Evolutionary conservation across 345 rosid genomes (phyloP).

Genomic region (Linum tenue): DNA sequence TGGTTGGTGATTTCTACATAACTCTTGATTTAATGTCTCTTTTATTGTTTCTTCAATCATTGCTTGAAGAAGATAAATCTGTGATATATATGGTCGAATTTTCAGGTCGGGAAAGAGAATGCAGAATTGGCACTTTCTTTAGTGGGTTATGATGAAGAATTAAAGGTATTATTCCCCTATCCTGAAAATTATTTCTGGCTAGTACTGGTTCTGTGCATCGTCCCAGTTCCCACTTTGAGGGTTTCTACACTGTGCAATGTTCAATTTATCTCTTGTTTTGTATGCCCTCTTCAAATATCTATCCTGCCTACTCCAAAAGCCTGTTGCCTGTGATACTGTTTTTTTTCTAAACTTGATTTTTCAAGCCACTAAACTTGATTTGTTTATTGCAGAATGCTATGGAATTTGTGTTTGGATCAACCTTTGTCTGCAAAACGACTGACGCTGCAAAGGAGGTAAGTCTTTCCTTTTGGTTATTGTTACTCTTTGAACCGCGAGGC

Average conservation of each 20-base stretch:
- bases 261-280: too few species aligned
- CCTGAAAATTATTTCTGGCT: too few species aligned
- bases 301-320: neutral
- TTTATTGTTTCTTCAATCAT: neutral
- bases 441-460: conserved; percentile 88
- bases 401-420: conserved; percentile 92
- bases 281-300: neutral
- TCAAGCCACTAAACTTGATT: neutral
- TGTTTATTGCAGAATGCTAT: conserved; percentile 63
- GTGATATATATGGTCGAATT: neutral
- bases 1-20: conserved; percentile 44
- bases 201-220: too few species aligned
- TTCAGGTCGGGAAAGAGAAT: conserved; percentile 87
- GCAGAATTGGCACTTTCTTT: conserved; percentile 88
- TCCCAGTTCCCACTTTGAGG: too few species aligned
- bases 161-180: conserved; percentile 39
- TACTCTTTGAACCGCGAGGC: neutral
- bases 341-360: conserved; percentile 3
- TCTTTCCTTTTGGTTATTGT: conserved; percentile 2
- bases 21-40: neutral
- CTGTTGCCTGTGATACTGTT: neutral
- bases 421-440: conserved; percentile 79
- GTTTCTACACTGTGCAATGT: too few species aligned
- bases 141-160: conserved; percentile 65
- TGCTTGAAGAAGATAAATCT: neutral